Conservation (phyloP, 2,329 filamentous ascomycete genomes). For the Fusarium oxysporum region DNA sequence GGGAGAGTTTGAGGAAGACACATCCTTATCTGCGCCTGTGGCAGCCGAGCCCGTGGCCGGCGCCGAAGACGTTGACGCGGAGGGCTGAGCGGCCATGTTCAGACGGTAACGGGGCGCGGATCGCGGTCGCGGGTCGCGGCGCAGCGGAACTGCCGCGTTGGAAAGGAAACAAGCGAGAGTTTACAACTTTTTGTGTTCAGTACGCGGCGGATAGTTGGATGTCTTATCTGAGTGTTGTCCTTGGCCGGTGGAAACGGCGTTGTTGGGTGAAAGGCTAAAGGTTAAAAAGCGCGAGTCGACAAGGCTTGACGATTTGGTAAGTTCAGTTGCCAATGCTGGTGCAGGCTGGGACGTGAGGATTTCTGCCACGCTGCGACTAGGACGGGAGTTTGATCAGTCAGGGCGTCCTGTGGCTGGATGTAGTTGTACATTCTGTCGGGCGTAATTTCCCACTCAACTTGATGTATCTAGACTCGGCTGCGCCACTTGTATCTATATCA, state of each 20-base stretch:
- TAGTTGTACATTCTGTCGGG: background rate
- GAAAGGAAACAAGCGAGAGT: conserved; percentile 42
- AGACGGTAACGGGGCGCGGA: conserved; percentile 38
- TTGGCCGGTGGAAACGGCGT: conserved; percentile 20
- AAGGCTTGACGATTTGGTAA: conserved; percentile 34
- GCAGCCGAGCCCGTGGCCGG: conserved; percentile 49
- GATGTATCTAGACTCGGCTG: conserved; percentile 7
- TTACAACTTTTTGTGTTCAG: conserved; percentile 25
- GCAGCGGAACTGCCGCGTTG: conserved; percentile 53
- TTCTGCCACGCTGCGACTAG: conserved; percentile 42
- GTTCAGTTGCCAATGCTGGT: conserved; percentile 19
- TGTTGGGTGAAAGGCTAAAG: conserved; percentile 22
- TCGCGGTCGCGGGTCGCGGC: conserved; percentile 44
- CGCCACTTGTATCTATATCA: background rate
- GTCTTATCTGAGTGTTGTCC: conserved; percentile 20
- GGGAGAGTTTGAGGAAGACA: conserved; percentile 33
- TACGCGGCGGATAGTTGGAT: conserved; percentile 25
- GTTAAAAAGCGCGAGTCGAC: conserved; percentile 33
- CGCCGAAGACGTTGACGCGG: conserved; percentile 52
- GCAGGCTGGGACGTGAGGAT: conserved; percentile 34
- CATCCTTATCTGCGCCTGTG: conserved; percentile 48
- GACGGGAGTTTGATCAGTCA: conserved; percentile 30
- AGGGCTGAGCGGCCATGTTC: conserved; percentile 59
- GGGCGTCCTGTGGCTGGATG: conserved; percentile 14
- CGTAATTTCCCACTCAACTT: accelerated